A percentile compares a stretch with the other conserved stretches of the same genome.
Evolutionary conservation across 2,329 filamentous ascomycete genomes (phyloP).

Genomic region (Epichloe typhina): DNA sequence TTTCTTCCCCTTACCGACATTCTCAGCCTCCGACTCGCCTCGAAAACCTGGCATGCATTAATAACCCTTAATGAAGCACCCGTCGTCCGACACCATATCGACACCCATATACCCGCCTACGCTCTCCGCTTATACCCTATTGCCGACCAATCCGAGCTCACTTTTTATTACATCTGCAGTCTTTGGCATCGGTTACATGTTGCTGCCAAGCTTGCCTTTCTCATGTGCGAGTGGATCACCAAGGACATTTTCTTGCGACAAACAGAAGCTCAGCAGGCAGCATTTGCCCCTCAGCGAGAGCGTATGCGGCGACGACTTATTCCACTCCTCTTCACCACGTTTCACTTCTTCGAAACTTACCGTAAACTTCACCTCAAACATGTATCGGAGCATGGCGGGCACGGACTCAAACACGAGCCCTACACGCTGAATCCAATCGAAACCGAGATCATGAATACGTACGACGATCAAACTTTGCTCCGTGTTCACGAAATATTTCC

Average conservation of each 20-base stretch:
- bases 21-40: constrained; percentile 44
- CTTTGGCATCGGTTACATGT: constrained; percentile 55
- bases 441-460: constrained; percentile 47
- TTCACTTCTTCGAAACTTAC: constrained; percentile 56
- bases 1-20: constrained; percentile 47
- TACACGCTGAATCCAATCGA: constrained; percentile 53
- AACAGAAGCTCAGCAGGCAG: constrained; percentile 38
- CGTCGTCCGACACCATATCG: constrained; percentile 48
- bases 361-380: constrained; percentile 45
- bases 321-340: constrained; percentile 50
- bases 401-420: constrained; percentile 36
- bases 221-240: constrained; percentile 52
- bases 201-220: constrained; percentile 45
- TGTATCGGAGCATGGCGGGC: constrained; percentile 36
- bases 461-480: constrained; percentile 48
- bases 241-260: constrained; percentile 51
- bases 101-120: constrained; percentile 46
- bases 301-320: constrained; percentile 52
- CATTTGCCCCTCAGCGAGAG: constrained; percentile 48
- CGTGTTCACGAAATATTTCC: constrained; percentile 53
- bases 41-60: constrained; percentile 45
- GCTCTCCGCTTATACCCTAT: constrained; percentile 45
- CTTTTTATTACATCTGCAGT: constrained; percentile 48
- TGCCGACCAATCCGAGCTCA: constrained; percentile 33
- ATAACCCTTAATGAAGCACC: constrained; percentile 46